These are phyloP conservation scores for Amphicarpaea edgeworthii DNA, from an alignment of 306 rosid genomes.

Conservation along the genomic window DNA sequence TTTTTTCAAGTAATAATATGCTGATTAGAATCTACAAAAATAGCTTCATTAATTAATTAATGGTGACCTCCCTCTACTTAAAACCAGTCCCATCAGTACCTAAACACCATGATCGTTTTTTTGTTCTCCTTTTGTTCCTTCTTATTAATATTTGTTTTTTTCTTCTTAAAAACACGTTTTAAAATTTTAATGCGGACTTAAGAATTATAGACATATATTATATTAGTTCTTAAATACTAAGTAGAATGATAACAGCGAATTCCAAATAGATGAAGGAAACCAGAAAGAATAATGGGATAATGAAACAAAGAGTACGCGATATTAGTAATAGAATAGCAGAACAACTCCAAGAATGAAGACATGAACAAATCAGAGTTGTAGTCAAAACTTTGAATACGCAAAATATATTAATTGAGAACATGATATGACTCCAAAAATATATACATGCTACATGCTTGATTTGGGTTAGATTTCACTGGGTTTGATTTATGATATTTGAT, in stretches of 20 bases:
- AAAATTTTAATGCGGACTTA: not conserved
- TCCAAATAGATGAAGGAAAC: not conserved
- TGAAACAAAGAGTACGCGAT: not conserved
- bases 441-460: not conserved
- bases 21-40: slow-evolving; percentile 32
- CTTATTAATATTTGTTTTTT: not conserved
- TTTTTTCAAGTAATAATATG: slow-evolving; percentile 41
- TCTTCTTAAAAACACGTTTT: not conserved
- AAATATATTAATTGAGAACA: not conserved
- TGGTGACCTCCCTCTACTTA: slow-evolving; percentile 30
- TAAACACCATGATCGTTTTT: slow-evolving; percentile 3
- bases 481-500: not conserved
- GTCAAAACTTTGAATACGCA: not conserved
- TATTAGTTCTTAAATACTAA: no score
- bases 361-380: not conserved
- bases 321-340: not conserved
- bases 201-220: not conserved
- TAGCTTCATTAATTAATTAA: slow-evolving; percentile 34
- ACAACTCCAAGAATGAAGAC: not conserved
- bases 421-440: not conserved
- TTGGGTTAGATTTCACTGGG: not conserved
- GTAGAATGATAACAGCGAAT: not conserved
- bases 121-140: not conserved
- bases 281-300: not conserved
- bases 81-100: slow-evolving; percentile 45